Percentiles rank a stretch among this genome's conserved stretches.
phyloP scores from a whole-genome alignment of 2,329 filamentous ascomycete species.

The Epichloe coenophiala region DNA sequence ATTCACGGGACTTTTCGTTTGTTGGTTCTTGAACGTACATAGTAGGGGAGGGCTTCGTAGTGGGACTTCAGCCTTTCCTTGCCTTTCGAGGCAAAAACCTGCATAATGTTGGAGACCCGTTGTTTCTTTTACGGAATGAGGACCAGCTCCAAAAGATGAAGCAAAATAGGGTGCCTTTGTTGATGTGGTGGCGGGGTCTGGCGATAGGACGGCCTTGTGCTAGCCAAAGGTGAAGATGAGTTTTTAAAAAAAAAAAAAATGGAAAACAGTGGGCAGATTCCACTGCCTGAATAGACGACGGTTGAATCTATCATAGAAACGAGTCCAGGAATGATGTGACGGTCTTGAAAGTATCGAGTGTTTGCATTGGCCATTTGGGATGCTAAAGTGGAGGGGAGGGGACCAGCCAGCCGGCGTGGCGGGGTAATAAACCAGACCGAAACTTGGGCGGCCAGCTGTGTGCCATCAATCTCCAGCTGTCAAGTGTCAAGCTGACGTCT shows the following conservation, averaged over 20 bases:
- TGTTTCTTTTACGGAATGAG: constrained; percentile 10
- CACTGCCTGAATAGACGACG: constrained; percentile 29
- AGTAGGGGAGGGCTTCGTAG: not conserved
- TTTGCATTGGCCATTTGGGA: no score
- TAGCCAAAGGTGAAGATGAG: constrained; percentile 17
- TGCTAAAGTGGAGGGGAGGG: not conserved
- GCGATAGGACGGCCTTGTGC: constrained; percentile 16
- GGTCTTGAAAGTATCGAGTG: no score
- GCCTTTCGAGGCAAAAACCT: not conserved
- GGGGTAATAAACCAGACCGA: constrained; percentile 1
- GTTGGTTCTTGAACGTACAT: constrained; percentile 16
- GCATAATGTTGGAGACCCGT: constrained; percentile 13
- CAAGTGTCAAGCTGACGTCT: not conserved
- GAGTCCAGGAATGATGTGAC: no score
- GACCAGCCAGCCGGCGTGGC: not conserved
- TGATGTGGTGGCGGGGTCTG: constrained; percentile 18
- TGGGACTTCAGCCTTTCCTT: constrained; percentile 1
- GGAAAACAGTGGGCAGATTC: not conserved
- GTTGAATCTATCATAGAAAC: constrained; percentile 31
- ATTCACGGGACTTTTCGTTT: constrained; percentile 18
- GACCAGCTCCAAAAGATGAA: constrained; percentile 12
- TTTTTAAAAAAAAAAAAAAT: not conserved
- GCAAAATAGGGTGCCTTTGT: constrained; percentile 6
- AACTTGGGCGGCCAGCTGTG: not conserved
- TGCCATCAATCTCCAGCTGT: not conserved